These are phyloP conservation scores for Diddensiella transvaalensis DNA, from an alignment of 805 yeast genomes.

Conservation along the genomic window DNA sequence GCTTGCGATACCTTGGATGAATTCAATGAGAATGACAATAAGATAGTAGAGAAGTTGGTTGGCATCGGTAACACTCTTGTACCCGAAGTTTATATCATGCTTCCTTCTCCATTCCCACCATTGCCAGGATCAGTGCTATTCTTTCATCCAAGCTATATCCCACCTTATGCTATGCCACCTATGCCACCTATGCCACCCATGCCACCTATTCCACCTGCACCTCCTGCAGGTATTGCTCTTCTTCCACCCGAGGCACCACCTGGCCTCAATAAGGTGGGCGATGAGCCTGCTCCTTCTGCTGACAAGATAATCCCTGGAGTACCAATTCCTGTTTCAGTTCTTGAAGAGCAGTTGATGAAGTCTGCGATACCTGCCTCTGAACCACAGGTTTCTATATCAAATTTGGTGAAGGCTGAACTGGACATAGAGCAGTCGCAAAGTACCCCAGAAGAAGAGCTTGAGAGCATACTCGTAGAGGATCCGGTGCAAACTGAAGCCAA, in stretches of 20 bases:
- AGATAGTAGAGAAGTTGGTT: not conserved
- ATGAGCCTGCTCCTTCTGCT: not conserved
- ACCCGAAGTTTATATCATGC: not conserved
- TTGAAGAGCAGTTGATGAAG: not conserved
- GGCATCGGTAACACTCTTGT: not conserved
- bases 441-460: too few relatives aligned
- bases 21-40: not conserved
- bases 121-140: not conserved
- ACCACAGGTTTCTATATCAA: too few relatives aligned
- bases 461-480: too few relatives aligned
- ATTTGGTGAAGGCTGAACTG: too few relatives aligned
- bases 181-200: conserved; percentile 5
- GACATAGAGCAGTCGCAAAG: too few relatives aligned
- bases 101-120: not conserved
- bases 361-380: too few relatives aligned
- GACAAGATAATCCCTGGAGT: not conserved
- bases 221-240: not conserved
- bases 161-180: not conserved
- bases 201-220: conserved; percentile 3
- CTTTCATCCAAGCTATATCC: not conserved
- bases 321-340: not conserved
- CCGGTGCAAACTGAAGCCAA: too few relatives aligned
- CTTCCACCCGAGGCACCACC: not conserved
- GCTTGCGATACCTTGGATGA: not conserved
- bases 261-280: not conserved